phyloP scores from a whole-genome alignment of 441 rosid species.

The Theobroma grandiflorum region DNA sequence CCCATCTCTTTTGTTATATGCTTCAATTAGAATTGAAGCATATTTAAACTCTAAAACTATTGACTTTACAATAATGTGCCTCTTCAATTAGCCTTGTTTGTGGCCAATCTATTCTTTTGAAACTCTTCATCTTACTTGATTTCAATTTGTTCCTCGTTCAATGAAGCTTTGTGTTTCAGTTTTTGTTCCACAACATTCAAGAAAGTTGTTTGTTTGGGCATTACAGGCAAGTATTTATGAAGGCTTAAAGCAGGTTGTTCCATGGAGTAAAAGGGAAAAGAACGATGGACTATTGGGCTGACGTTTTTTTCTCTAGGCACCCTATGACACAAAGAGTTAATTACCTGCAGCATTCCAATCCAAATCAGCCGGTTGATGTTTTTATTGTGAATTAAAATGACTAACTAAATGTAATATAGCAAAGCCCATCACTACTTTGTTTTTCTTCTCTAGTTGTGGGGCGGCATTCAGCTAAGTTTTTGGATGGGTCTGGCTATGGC shows the following conservation, averaged over 20 bases:
- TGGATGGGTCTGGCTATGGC: slow-evolving; percentile 6
- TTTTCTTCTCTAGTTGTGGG: slow-evolving; percentile 13
- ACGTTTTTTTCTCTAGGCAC: slow-evolving; percentile 20
- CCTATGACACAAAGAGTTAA: not conserved
- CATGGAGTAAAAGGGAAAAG: slow-evolving; percentile 66
- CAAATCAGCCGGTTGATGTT: not conserved
- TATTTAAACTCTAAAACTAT: not conserved
- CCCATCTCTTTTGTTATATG: too few species aligned
- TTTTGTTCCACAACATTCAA: not conserved
- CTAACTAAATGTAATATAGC: slow-evolving; percentile 11
- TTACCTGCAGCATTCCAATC: not conserved
- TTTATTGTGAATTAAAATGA: slow-evolving; percentile 24
- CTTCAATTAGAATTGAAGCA: too few species aligned
- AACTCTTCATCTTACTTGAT: not conserved
- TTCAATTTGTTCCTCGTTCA: not conserved
- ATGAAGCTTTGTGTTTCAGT: not conserved
- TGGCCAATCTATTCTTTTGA: not conserved
- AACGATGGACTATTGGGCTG: slow-evolving; percentile 46
- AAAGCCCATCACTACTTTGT: not conserved
- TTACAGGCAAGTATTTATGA: slow-evolving; percentile 67
- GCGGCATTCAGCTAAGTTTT: not conserved
- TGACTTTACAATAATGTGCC: not conserved
- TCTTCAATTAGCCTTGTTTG: slow-evolving; percentile 5
- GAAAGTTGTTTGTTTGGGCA: slow-evolving; percentile 19
- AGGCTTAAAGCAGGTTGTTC: slow-evolving; percentile 72